Evolutionary conservation across 106 monocot genomes (phyloP), one percentile per base, ranked within the genome.

Genomic region (Allium fistulosum): DNA sequence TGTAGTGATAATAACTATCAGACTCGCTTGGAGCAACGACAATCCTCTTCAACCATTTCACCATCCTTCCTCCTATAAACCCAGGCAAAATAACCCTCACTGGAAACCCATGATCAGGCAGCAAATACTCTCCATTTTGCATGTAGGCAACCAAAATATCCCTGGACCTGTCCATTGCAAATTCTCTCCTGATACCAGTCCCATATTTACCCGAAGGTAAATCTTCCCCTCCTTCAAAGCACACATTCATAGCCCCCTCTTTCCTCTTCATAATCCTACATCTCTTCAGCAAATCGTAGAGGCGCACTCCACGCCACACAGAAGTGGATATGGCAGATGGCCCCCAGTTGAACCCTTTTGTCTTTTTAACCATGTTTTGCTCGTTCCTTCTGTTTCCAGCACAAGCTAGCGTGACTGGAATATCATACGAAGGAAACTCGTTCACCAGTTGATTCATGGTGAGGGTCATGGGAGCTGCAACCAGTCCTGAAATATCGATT

Each of bases 301-400:
- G 78, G 10, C 84, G 78, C 1, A 59, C 88, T 13, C 96, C 96
- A 11, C 86, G 79, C 96, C 96, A 97, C 4, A 92, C 82, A 8
- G 88, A 82, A 22, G 92, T 97, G 66, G 96, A 86, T 9, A 97
- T 16, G 14, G 80, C 92, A 1, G 76, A 80, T 0, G 96, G 59
- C 48, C 96, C 96, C 96, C 96, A 97, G 71, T 88, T 88, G 88
- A 97, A 97, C 5, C 92, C 96, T 8, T 86, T 65, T n/a, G 84
- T 78, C 74, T 87, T 83, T 13, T 78, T 81, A 17, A 87, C 82
- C 86, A 97, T 84, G 85, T 92, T 97, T 77, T 97, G 96, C 76
- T 97, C 96, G 77, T 92, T 92, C 68, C 96, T 85, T 28, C 96
- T 79, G 78, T 97, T 97, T 14, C 96, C 96, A 46, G 92, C 92